A percentile compares a stretch with the other conserved stretches of the same genome.
These are phyloP conservation scores for Gloeophyllum trabeum DNA, from an alignment of 768 basidiomycete species.

Conservation along the genomic window DNA sequence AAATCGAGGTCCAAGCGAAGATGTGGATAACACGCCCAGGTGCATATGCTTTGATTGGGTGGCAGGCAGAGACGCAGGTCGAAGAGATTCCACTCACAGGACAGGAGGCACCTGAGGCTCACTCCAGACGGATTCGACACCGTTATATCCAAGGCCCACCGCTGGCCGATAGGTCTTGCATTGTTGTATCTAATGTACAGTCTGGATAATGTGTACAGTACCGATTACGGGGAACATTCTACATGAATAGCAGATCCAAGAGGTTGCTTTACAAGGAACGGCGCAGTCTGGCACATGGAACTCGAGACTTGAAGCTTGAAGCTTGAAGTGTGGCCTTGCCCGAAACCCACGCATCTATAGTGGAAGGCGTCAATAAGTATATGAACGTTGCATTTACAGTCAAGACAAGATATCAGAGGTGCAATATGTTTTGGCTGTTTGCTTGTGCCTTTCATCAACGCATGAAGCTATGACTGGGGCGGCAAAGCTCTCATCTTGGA, in stretches of 20 bases:
- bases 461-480: not conserved
- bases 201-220: not conserved
- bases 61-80: slow-evolving; percentile 63
- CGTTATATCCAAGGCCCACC: slow-evolving; percentile 28
- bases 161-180: slow-evolving; percentile 15
- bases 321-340: too few relatives aligned
- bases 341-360: too few relatives aligned
- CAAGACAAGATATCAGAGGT: not conserved
- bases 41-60: slow-evolving; percentile 50
- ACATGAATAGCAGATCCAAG: too few relatives aligned
- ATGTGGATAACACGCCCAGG: slow-evolving; percentile 58
- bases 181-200: slow-evolving; percentile 19
- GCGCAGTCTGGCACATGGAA: too few relatives aligned
- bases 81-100: slow-evolving; percentile 28
- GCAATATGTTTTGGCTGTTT: not conserved
- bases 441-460: not conserved
- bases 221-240: not conserved
- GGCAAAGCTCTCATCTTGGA: not conserved
- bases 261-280: too few relatives aligned
- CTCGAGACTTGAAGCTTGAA: too few relatives aligned
- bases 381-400: too few relatives aligned
- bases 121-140: slow-evolving; percentile 23
- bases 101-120: slow-evolving; percentile 11
- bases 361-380: too few relatives aligned
- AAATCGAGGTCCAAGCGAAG: slow-evolving; percentile 30